Conservation (phyloP, 768 basidiomycete genomes). For the Filobasidium floriforme region DNA sequence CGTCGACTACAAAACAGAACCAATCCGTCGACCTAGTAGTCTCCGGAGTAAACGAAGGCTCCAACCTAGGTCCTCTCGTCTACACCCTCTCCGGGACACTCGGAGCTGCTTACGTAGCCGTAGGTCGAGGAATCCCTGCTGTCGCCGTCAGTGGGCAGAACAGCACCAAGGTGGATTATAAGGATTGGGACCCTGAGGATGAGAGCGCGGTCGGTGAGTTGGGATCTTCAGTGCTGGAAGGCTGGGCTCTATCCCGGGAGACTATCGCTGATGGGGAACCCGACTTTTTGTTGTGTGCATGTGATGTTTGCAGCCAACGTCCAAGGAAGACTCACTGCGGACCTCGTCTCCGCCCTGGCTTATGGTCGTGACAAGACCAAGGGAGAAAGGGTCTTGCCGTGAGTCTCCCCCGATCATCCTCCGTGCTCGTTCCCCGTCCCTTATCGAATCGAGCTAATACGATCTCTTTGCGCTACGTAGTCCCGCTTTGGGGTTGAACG, state of each 20-base stretch:
- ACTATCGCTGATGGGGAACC: background rate
- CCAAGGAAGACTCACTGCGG: constrained; percentile 10
- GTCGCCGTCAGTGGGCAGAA: constrained; percentile 15
- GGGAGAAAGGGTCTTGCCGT: constrained; percentile 17
- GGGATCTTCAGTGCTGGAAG: background rate
- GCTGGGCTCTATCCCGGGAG: background rate
- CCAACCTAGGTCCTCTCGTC: constrained; percentile 16
- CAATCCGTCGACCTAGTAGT: constrained; percentile 15
- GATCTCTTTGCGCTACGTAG: background rate
- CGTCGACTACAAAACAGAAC: constrained; percentile 5
- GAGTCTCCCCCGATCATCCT: background rate
- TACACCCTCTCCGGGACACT: constrained; percentile 17
- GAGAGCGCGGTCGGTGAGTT: constrained; percentile 11
- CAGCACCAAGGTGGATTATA: constrained; percentile 18
- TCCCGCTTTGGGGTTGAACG: constrained; percentile 13
- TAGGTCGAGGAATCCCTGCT: constrained; percentile 12
- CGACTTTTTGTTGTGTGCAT: too few relatives aligned
- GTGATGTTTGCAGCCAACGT: constrained; percentile 9
- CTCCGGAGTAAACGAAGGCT: constrained; percentile 14
- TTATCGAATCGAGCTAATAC: background rate
- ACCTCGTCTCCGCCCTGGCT: constrained; percentile 14
- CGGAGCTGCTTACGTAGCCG: constrained; percentile 18
- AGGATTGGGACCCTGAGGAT: constrained; percentile 14
- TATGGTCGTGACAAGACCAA: constrained; percentile 12
- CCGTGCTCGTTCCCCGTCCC: background rate